phyloP scores from a whole-genome alignment of 768 basidiomycete species.

The Pholiota conissans region DNA sequence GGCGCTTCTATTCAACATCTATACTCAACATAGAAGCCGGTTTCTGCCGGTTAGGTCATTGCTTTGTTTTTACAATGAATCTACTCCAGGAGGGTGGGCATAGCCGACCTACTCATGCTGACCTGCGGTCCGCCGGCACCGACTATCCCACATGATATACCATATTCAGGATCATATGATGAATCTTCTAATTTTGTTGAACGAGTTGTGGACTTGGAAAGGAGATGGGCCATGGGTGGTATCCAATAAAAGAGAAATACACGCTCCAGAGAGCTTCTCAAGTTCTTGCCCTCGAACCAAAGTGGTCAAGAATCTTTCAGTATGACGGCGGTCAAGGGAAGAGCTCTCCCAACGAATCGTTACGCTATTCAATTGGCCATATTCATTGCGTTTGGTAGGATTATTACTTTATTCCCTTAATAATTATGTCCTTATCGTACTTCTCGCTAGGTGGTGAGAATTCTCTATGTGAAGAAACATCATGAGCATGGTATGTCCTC shows the following conservation, averaged over 20 bases:
- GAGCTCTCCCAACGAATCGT: slow-evolving; percentile 59
- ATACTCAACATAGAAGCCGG: not conserved
- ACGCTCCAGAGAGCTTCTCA: slow-evolving; percentile 1
- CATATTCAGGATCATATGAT: slow-evolving; percentile 3
- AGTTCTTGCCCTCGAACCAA: slow-evolving; percentile 9
- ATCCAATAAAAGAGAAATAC: slow-evolving; percentile 7
- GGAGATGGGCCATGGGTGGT: not conserved
- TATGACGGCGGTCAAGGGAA: slow-evolving; percentile 29
- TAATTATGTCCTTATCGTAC: not conserved
- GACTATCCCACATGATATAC: not conserved
- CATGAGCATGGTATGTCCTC: slow-evolving; percentile 3
- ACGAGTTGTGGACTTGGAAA: slow-evolving; percentile 1
- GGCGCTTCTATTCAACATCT: not conserved
- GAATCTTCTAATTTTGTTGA: not conserved
- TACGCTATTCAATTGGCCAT: slow-evolving; percentile 64
- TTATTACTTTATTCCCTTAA: not conserved
- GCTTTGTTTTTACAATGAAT: not conserved
- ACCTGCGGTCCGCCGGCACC: not conserved
- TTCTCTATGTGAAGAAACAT: not conserved
- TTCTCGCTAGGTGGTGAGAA: slow-evolving; percentile 26
- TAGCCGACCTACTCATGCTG: not conserved
- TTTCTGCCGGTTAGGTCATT: not conserved
- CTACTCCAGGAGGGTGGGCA: not conserved
- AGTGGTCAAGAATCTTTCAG: not conserved
- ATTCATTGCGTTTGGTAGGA: slow-evolving; percentile 74